Evolutionary conservation across 164 flowering plant genomes (phyloP), one percentile per base, ranked within the genome.

Genomic region (Malania oleifera): DNA sequence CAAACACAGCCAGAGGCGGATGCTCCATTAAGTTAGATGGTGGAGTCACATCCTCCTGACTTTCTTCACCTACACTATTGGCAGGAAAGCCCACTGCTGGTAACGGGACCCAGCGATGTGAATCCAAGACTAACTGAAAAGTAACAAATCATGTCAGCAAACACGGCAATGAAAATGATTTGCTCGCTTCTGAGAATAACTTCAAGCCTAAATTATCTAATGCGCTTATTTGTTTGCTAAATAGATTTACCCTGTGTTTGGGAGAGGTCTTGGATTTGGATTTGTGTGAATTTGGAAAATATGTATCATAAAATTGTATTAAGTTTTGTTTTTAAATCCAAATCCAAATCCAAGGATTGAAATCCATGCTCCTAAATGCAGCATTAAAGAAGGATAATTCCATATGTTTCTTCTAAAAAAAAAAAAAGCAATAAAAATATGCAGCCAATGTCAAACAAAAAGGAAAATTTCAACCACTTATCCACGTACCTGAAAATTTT

Each of bases 91-190:
- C 90, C 72, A 88, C 81, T 59, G 86, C 82, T 51, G 99, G 96
- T 47, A 95, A 56, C 22, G 97, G 89, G 29, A 95, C 97, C 99
- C 99, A 95, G 7, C 96, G 95, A 76, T 95, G 97, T 43, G 97
- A 86, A 80, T 90, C 97, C 73, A 95, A 61, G 41, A 95, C 96
- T 58, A 89, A 59, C 99, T 93, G 85, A 45, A 14, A 31, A 52
- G n/a, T 1, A 63, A 64, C 22, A 60, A 35, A 37, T 38, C 24
- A 46, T 46, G 53, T 52, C 17, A 65, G 6, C 19, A 59, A 44
- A 23, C 31, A 34, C 11, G 55, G 24, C 8, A 57, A 7, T 1
- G 50, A 60, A 37, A 22, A 14, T 10, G 11, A 39, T 3, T 3
- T 14, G 47, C 20, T 50, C 46, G 41, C n/a, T 5, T 19, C 50